These are phyloP conservation scores for Acer saccharum DNA, from an alignment of 345 rosid species.

Conservation along the genomic window DNA sequence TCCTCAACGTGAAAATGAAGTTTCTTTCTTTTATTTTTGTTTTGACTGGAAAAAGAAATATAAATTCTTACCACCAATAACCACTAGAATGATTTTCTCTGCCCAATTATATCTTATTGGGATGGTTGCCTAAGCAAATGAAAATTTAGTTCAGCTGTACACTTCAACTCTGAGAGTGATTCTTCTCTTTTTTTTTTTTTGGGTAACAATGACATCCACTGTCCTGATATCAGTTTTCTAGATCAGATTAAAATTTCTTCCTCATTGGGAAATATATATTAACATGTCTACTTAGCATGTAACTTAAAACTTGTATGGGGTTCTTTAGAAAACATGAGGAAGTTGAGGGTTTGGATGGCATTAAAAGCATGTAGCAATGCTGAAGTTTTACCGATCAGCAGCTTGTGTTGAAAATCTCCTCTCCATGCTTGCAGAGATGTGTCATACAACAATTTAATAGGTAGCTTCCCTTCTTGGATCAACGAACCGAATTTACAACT, in stretches of 20 bases:
- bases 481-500: constrained; percentile 39
- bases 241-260: neutral
- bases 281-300: neutral
- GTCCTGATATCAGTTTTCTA: constrained; percentile 31
- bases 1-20: too few species aligned
- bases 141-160: too few species aligned
- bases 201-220: neutral
- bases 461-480: constrained; percentile 74
- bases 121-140: too few species aligned
- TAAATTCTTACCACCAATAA: too few species aligned
- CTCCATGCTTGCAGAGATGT: constrained; percentile 58
- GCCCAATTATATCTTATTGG: too few species aligned
- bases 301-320: neutral
- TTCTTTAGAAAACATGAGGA: too few species aligned
- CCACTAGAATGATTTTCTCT: too few species aligned
- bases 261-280: neutral
- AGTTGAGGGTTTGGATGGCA: too few species aligned
- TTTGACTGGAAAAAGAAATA: too few species aligned
- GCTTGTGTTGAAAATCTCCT: neutral
- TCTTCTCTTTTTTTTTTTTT: too few species aligned
- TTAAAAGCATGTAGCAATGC: neutral
- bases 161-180: too few species aligned
- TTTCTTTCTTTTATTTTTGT: too few species aligned
- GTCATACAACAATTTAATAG: constrained; percentile 69
- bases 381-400: neutral